Conservation (phyloP, 768 basidiomycete genomes). For the Cystofilobasidium capitatum region DNA sequence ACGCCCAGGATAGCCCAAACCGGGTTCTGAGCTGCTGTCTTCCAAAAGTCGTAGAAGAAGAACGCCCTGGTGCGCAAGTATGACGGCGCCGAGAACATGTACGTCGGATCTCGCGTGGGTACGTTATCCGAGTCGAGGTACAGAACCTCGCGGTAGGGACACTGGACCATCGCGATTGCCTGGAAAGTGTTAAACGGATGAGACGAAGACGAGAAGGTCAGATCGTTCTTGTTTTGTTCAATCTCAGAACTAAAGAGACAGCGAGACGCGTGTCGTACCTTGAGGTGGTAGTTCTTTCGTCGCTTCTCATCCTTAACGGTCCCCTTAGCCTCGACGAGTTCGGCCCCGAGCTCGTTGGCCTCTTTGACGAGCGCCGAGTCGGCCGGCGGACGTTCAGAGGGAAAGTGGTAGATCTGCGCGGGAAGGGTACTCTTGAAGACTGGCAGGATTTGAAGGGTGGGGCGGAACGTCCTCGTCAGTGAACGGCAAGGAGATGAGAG, state of each 20-base stretch:
- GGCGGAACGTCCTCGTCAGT: background rate
- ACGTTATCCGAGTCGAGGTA: slow-evolving; percentile 38
- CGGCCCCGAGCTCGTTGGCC: slow-evolving; percentile 27
- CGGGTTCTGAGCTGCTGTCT: slow-evolving; percentile 34
- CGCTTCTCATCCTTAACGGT: slow-evolving; percentile 35
- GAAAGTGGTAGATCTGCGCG: slow-evolving; percentile 41
- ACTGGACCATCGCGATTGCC: slow-evolving; percentile 37
- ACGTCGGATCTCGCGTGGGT: slow-evolving; percentile 37
- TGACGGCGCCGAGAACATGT: slow-evolving; percentile 41
- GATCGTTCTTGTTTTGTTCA: background rate
- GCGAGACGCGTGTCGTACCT: slow-evolving; percentile 25
- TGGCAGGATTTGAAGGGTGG: background rate
- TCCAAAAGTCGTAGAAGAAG: slow-evolving; percentile 36
- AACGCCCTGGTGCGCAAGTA: slow-evolving; percentile 40
- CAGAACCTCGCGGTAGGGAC: slow-evolving; percentile 40
- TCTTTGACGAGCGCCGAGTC: slow-evolving; percentile 34
- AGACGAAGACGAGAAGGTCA: background rate
- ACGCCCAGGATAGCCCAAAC: slow-evolving; percentile 41
- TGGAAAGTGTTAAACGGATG: too few relatives aligned
- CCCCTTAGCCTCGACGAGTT: slow-evolving; percentile 36
- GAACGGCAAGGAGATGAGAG: slow-evolving; percentile 19
- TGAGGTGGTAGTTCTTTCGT: slow-evolving; percentile 40
- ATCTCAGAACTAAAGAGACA: too few relatives aligned
- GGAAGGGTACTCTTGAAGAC: slow-evolving; percentile 34
- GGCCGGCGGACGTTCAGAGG: slow-evolving; percentile 38